Evolutionary conservation across 345 rosid genomes (phyloP).

Genomic region (Hibiscus tridactylites): DNA sequence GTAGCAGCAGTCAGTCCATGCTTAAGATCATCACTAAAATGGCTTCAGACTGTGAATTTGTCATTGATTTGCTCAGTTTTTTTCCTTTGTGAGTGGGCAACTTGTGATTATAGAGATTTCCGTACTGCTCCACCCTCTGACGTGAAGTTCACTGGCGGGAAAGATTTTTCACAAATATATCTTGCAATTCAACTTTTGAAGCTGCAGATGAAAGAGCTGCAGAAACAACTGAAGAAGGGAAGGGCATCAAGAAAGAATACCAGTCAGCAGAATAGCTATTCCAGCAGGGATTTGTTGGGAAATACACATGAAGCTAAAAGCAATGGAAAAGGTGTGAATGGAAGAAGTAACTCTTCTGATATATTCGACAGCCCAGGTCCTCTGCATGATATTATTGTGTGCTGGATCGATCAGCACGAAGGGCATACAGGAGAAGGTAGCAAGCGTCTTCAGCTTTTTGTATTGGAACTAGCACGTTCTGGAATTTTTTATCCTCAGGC

Average conservation of each 20-base stretch:
- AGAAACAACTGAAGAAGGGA: conserved; percentile 29
- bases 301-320: conserved; percentile 25
- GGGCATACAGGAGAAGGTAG: conserved; percentile 63
- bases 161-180: conserved; percentile 74
- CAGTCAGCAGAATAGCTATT: conserved; percentile 20
- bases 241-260: conserved; percentile 28
- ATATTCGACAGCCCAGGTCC: conserved; percentile 88
- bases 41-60: conserved; percentile 62
- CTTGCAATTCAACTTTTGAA: conserved; percentile 72
- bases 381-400: conserved; percentile 83
- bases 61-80: conserved; percentile 73
- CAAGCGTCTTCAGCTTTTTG: conserved; percentile 63
- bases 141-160: conserved; percentile 69
- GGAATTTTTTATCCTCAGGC: conserved; percentile 87
- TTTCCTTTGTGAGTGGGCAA: conserved; percentile 97
- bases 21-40: conserved; percentile 75
- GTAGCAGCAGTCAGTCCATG: conserved; percentile 74
- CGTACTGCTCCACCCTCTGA: conserved; percentile 53
- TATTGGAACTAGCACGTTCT: conserved; percentile 67
- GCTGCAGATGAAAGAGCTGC: conserved; percentile 56
- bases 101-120: conserved; percentile 83
- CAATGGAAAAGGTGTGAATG: conserved; percentile 13
- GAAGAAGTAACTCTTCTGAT: conserved; percentile 27
- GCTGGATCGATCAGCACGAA: conserved; percentile 99
- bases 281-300: conserved; percentile 25